Conservation (phyloP, 2,329 filamentous ascomycete species). For the Fusarium continuum region DNA sequence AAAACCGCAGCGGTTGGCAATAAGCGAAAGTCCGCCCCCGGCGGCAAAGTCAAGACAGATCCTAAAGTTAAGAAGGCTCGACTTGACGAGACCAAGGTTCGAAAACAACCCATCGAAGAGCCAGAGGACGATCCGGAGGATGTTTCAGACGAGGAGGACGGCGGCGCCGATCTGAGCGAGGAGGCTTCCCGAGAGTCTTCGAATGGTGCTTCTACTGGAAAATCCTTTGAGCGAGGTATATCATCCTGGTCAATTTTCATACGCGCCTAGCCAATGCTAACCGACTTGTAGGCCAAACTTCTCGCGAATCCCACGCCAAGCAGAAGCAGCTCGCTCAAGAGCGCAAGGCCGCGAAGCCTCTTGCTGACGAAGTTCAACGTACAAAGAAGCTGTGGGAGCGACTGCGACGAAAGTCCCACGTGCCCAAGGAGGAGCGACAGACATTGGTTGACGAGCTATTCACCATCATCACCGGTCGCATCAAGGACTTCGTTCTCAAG, state of each 20-base stretch:
- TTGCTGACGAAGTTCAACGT: constrained; percentile 86
- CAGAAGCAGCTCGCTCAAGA: constrained; percentile 90
- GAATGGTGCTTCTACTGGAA: constrained; percentile 47
- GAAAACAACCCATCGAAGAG: constrained; percentile 52
- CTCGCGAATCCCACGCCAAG: constrained; percentile 89
- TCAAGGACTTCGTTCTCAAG: constrained; percentile 97
- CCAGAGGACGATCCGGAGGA: constrained; percentile 56
- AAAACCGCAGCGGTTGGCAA: constrained; percentile 58
- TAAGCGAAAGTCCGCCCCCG: constrained; percentile 65
- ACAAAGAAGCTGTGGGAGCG: constrained; percentile 98
- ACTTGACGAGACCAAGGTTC: constrained; percentile 48
- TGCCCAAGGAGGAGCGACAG: constrained; percentile 88
- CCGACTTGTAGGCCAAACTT: constrained; percentile 63
- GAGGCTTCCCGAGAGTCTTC: constrained; percentile 51
- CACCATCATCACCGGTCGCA: constrained; percentile 85
- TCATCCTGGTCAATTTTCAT: not conserved
- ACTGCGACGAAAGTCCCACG: constrained; percentile 90
- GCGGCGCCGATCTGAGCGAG: constrained; percentile 59
- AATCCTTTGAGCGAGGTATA: constrained; percentile 56
- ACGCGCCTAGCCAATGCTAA: constrained; percentile 3
- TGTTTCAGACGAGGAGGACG: constrained; percentile 64
- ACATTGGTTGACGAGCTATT: constrained; percentile 90
- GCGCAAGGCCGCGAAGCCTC: constrained; percentile 90
- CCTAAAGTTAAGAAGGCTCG: constrained; percentile 63
- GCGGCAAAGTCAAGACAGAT: constrained; percentile 54